Evolutionary conservation across 2,329 filamentous ascomycete genomes (phyloP), one percentile per base, ranked within the genome.

Genomic region (Ophiocordyceps robertsii): DNA sequence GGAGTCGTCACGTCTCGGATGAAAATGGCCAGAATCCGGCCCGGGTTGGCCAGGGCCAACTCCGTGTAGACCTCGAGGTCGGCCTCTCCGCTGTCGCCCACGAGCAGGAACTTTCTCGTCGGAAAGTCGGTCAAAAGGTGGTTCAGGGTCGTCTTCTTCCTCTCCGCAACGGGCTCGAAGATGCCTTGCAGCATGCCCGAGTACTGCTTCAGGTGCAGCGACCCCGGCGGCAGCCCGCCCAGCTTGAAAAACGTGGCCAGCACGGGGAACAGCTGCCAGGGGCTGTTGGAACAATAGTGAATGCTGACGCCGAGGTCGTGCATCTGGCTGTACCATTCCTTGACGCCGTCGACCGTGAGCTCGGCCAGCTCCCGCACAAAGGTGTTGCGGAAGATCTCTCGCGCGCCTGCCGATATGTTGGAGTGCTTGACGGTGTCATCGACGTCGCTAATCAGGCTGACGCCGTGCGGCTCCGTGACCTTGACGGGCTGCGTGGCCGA

Each of bases 271-370:
- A 98, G 72, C 59, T 98, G 93, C 93, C 93, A 98, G 1, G 92
- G 92, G 40, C 90, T 94, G 62, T 98, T 98, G n/a, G 92, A 98
- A 49, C 95, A 93, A 60, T 98, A 98, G 58, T 98, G 93, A 41
- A 98, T 74, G 52, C 80, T 77, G 21, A 96, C 90, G 16, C 89
- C 88, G 65, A 90, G 77, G 17, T 79, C 70, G 33, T 83, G 73
- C 63, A 98, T 72, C 17, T 70, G 70, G 31, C 70, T 77, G 57
- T 96, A 98, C 90, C 92, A 96, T 47, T 93, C 86, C 44, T 71
- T 76, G 17, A 96, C 89, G 2, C 92, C 92, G 14, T 88, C 82
- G 19, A 98, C 79, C 0, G 80, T 87, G 38, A 96, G 69, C 46
- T 90, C 87, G 3, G 65, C 70, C 1, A 96, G 68, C 37, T 95